A percentile compares a stretch with the other conserved stretches of the same genome.
Evolutionary conservation across 805 yeast species (phyloP).

Genomic region (Metschnikowia continentalis): DNA sequence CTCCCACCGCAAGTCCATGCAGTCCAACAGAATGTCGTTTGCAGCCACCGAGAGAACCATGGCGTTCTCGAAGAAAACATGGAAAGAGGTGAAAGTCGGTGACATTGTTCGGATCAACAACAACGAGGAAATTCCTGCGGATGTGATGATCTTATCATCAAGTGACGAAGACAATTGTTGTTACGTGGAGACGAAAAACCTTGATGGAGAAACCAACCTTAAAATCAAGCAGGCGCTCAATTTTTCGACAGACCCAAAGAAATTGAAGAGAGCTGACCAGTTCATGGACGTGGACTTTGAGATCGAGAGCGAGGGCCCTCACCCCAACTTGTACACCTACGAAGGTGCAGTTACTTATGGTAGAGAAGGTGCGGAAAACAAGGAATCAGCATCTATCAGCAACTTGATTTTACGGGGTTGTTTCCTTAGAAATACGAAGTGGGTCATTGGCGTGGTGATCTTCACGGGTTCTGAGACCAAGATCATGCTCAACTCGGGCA

Average conservation of each 20-base stretch:
- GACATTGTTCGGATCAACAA: constrained; percentile 66
- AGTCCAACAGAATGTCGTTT: constrained; percentile 13
- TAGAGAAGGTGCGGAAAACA: constrained; percentile 19
- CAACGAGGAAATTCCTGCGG: constrained; percentile 81
- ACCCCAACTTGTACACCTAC: constrained; percentile 69
- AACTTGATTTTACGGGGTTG: constrained; percentile 73
- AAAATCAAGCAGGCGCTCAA: constrained; percentile 73
- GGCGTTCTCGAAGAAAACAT: constrained; percentile 27
- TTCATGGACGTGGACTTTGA: constrained; percentile 46
- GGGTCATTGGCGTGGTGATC: constrained; percentile 74
- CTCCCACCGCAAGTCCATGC: constrained; percentile 10
- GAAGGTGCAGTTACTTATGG: constrained; percentile 56
- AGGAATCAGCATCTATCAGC: constrained; percentile 67
- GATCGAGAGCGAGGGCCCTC: constrained; percentile 83
- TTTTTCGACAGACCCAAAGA: constrained; percentile 48
- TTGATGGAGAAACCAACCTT: constrained; percentile 73
- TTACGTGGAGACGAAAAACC: constrained; percentile 74
- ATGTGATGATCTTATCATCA: constrained; percentile 57
- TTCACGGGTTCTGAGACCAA: constrained; percentile 80
- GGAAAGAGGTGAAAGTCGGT: constrained; percentile 74
- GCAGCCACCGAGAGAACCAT: constrained; percentile 19
- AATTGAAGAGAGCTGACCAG: constrained; percentile 36
- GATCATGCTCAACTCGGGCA: constrained; percentile 76
- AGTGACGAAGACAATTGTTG: constrained; percentile 68
- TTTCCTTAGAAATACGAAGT: constrained; percentile 72